A percentile compares a stretch with the other conserved stretches of the same genome.
Conservation (phyloP, 345 rosid genomes). For the Gossypium arboreum region DNA sequence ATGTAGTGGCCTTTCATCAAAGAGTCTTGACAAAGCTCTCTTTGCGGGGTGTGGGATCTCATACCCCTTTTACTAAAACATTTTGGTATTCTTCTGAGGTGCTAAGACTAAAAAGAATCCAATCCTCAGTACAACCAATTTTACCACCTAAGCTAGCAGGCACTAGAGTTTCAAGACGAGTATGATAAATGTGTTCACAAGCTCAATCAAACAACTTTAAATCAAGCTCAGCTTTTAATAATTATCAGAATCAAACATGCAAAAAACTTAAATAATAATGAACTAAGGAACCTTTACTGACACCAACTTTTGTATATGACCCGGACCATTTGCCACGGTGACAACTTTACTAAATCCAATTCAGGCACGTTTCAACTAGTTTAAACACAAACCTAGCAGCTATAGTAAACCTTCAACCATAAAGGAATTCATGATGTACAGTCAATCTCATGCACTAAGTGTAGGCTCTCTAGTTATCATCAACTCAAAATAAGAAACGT, state of each 20-base stretch:
- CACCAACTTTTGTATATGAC: not conserved
- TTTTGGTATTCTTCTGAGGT: not conserved
- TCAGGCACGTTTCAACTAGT: not conserved
- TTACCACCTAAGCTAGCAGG: not conserved
- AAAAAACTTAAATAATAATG: not conserved
- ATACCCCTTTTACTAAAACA: not conserved
- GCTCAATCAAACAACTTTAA: constrained; percentile 1
- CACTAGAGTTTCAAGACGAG: not conserved
- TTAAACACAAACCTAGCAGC: constrained; percentile 9
- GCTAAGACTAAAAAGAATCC: not conserved
- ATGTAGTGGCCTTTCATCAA: not conserved
- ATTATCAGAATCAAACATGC: not conserved
- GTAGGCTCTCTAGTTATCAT: not conserved
- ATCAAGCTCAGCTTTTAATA: not conserved
- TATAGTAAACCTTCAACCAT: not conserved
- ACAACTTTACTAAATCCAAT: not conserved
- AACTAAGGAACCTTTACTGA: not conserved
- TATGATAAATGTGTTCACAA: not conserved
- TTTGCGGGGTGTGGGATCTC: not conserved
- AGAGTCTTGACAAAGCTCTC: not conserved
- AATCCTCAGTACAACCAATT: not conserved
- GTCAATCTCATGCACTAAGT: not conserved
- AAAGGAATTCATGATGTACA: not conserved
- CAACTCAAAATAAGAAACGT: not conserved
- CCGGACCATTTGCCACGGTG: not conserved